Evolutionary conservation across 345 rosid genomes (phyloP).

Genomic region (Salix udensis): DNA sequence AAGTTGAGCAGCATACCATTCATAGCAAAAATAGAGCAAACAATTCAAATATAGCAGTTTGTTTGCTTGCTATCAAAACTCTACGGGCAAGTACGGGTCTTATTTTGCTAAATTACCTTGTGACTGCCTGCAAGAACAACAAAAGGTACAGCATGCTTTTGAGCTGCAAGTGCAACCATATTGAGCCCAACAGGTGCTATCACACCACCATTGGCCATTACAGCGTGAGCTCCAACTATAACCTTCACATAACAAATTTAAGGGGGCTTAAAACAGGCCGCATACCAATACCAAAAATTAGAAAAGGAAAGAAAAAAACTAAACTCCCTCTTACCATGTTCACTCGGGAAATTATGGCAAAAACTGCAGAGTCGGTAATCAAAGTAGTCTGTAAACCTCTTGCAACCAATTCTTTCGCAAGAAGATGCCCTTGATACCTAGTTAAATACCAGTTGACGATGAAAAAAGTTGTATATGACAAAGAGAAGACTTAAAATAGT

Average conservation of each 20-base stretch:
- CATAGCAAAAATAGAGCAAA: neutral
- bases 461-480: neutral
- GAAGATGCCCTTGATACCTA: constrained; percentile 94
- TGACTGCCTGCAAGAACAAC: constrained; percentile 97
- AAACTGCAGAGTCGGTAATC: constrained; percentile 94
- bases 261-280: constrained; percentile 13
- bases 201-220: constrained; percentile 97
- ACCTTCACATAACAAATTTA: constrained; percentile 48
- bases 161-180: constrained; percentile 96
- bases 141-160: constrained; percentile 97
- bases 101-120: constrained; percentile 52
- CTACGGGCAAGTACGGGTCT: neutral
- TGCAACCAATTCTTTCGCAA: constrained; percentile 85
- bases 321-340: constrained; percentile 56
- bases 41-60: neutral
- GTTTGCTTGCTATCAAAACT: constrained; percentile 6
- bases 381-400: constrained; percentile 92
- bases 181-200: constrained; percentile 97
- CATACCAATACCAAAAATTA: neutral
- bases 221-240: constrained; percentile 97
- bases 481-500: constrained; percentile 6
- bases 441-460: constrained; percentile 7
- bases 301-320: neutral
- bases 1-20: constrained; percentile 9
- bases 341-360: constrained; percentile 96